Base-by-base conservation (phyloP, 805 yeast species). In the Metschnikowia chrysomelidarum region DNA sequence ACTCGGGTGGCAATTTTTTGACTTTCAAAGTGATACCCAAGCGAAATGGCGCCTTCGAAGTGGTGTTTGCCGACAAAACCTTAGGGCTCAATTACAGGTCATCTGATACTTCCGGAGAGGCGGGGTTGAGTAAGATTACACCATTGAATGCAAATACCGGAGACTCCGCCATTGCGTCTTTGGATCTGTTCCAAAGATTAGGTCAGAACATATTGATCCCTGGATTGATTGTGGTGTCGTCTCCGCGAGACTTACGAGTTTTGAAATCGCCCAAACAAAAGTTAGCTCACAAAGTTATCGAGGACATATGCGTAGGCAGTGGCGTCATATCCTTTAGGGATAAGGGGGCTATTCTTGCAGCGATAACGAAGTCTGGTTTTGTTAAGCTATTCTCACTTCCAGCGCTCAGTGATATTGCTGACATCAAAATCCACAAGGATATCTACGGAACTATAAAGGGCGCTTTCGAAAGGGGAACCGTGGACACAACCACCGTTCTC, bases 21-120 rank as follows among this genome's bases (percentile, higher is more conserved):
- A 69, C 78, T 0, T 86, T 73, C 59, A 78, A 80, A 50, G 59
- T 89, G 2, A 54, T 79, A 4, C 95, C 95, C 1, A 72, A 70
- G 27, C 62, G 71, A 0, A 59, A 70, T 28, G 69, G 68, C 5
- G 93, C 91, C 0, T 87, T 79, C 52, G 62, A 65, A 19, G 83
- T 78, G 0, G 71, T 70, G 17, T 71, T 71, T 38, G 65, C 75
- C 6, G 80, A 63, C 31, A 65, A 60, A 34, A 55, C 66, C 1
- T 44, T 59, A 11, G 62, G 60, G 12, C 59, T 67, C 28, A 66
- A 63, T 43, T 64, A 67, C 45, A 49, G 56, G 28, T 32, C 40
- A 9, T 49, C 49, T 17, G 59, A 73, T 5, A 71, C 69, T 24
- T 64, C 76, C 0, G 74, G 75, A 30, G 76, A 71, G 20, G 64